These are phyloP conservation scores for Dothistroma pini DNA, from an alignment of 2,329 filamentous ascomycete species.

Conservation along the genomic window DNA sequence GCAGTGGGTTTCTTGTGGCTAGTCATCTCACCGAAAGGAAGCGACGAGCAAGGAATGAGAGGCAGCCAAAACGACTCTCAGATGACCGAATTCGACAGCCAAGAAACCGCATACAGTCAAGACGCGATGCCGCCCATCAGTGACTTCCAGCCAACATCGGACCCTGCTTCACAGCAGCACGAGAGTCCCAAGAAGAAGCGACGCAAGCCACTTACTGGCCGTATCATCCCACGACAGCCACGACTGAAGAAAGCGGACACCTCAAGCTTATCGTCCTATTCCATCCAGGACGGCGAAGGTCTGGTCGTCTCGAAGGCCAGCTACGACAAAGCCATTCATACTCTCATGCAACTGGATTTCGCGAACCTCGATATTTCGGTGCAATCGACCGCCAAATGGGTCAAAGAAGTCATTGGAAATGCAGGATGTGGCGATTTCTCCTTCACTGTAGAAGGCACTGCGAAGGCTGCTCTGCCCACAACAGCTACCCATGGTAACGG, in stretches of 20 bases:
- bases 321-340: conserved; percentile 52
- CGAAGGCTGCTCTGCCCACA: conserved; percentile 1
- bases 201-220: conserved; percentile 52
- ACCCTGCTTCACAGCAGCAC: not conserved
- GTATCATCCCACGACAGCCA: conserved; percentile 61
- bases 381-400: conserved; percentile 66
- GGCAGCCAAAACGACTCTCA: not conserved
- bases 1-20: conserved; percentile 95
- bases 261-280: conserved; percentile 25
- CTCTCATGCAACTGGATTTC: conserved; percentile 69
- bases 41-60: conserved; percentile 1
- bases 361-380: conserved; percentile 59
- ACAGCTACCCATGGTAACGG: conserved; percentile 5
- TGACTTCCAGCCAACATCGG: not conserved
- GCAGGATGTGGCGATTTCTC: conserved; percentile 22
- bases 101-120: conserved; percentile 15
- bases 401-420: conserved; percentile 55
- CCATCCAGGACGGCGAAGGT: conserved; percentile 16
- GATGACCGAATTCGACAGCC: conserved; percentile 15
- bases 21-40: conserved; percentile 61
- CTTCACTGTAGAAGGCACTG: conserved; percentile 21
- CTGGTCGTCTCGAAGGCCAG: conserved; percentile 30
- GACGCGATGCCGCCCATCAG: not conserved
- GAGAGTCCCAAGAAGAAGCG: conserved; percentile 34
- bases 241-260: conserved; percentile 29